Conservation (phyloP, 139 green algal genomes). For the Haematococcus sp. region DNA sequence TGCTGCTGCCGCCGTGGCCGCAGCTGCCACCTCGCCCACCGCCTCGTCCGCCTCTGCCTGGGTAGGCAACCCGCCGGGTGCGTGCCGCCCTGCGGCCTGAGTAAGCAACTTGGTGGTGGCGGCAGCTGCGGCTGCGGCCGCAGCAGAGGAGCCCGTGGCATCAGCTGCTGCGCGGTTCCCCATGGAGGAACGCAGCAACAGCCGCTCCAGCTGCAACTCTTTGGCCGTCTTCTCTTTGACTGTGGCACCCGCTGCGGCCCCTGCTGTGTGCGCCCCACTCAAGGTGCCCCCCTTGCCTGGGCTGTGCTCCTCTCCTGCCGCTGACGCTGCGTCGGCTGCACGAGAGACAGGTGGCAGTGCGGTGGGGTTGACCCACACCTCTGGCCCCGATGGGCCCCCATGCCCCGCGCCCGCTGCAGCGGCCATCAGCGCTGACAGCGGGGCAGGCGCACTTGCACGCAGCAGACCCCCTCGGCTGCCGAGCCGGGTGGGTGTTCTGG, state of each 20-base stretch:
- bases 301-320: too few relatives aligned
- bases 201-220: neutral
- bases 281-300: too few relatives aligned
- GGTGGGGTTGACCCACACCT: slow-evolving; percentile 3
- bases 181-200: neutral
- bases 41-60: neutral
- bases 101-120: slow-evolving; percentile 1
- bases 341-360: neutral
- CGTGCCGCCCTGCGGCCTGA: neutral
- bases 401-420: neutral
- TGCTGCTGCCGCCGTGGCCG: too few relatives aligned
- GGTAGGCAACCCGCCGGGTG: neutral
- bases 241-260: neutral
- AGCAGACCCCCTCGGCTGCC: neutral
- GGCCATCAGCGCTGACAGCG: neutral
- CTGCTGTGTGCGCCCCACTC: too few relatives aligned
- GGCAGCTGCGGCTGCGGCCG: neutral
- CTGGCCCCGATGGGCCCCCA: neutral
- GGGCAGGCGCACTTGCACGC: slow-evolving; percentile 2
- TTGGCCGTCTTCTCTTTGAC: neutral
- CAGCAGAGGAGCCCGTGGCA: neutral
- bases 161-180: neutral
- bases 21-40: too few relatives aligned
- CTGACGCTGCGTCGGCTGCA: neutral
- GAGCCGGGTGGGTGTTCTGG: neutral